Percentiles rank a stretch among this genome's conserved stretches.
Evolutionary conservation across 805 yeast genomes (phyloP).

Genomic region (Saccharomycopsis babjevae): DNA sequence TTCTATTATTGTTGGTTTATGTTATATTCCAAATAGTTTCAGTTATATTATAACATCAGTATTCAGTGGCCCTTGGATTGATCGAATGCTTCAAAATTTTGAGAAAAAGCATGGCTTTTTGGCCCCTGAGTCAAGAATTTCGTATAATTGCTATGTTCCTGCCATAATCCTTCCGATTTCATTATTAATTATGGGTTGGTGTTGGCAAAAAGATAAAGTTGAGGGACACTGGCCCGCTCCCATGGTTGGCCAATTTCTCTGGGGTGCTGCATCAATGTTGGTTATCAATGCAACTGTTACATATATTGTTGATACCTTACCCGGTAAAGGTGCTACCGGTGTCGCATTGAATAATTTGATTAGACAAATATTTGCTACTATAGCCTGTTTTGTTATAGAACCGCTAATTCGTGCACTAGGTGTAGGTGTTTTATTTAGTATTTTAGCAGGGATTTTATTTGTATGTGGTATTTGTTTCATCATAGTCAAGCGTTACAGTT

Average conservation of each 20-base stretch:
- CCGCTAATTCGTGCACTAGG: slow-evolving; percentile 62
- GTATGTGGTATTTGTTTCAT: slow-evolving; percentile 33
- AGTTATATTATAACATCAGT: slow-evolving; percentile 67
- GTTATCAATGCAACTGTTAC: slow-evolving; percentile 74
- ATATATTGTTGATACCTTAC: slow-evolving; percentile 72
- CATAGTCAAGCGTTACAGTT: slow-evolving; percentile 44
- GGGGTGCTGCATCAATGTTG: slow-evolving; percentile 78
- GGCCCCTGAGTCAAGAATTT: slow-evolving; percentile 70
- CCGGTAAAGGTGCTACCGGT: slow-evolving; percentile 84
- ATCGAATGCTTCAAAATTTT: slow-evolving; percentile 43
- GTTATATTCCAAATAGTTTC: slow-evolving; percentile 76
- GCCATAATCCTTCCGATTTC: slow-evolving; percentile 54
- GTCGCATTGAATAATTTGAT: slow-evolving; percentile 73
- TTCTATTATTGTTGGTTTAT: slow-evolving; percentile 56
- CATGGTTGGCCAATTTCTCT: slow-evolving; percentile 67
- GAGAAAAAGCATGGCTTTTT: slow-evolving; percentile 51
- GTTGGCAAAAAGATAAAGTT: slow-evolving; percentile 43
- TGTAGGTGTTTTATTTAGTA: slow-evolving; percentile 58
- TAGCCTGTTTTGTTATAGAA: slow-evolving; percentile 64
- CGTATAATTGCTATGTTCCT: slow-evolving; percentile 62
- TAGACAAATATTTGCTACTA: slow-evolving; percentile 65
- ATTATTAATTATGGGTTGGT: slow-evolving; percentile 74
- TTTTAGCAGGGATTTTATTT: slow-evolving; percentile 49
- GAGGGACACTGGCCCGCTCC: slow-evolving; percentile 62
- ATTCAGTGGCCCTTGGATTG: slow-evolving; percentile 78